Evolutionary conservation across 2,329 filamentous ascomycete species (phyloP), one percentile per base, ranked within the genome.

Genomic region (Alternaria arbusti): DNA sequence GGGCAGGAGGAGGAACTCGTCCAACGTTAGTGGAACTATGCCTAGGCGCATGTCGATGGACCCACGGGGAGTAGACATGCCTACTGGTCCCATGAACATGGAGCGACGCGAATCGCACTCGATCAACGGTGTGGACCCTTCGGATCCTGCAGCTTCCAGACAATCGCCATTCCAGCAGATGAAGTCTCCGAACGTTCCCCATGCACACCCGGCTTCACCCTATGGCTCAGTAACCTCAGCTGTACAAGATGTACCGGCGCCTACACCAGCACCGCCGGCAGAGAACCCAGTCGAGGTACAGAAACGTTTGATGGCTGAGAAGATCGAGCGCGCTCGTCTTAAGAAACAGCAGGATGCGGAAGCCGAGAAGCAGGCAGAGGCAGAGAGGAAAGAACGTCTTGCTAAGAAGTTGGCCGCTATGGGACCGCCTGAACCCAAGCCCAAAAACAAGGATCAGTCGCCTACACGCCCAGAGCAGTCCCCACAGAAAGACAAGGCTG

Each of bases 21-120:
- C 95, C 3, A 96, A 94, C 74, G 91, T 97, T 44, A 97, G 94
- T 78, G 94, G 93, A 59, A 92, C 91, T 63, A 97, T 93, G 78
- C 86, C 86, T 70, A 87, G 90, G 70, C 88, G 91, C 32, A 85
- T 86, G 82, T 89, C 87, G 1, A 82, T 86, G 68, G 82, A 83
- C 66, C 83, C 83, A 66, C 78, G 81, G 60, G 83, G 83, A 56
- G 78, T 81, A 22, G 77, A 79, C 57, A 67, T 74, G 44, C 73
- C 77, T 12, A 70, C 50, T 47, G 64, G 71, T 20, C 69, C 74
- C 13, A 64, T 74, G 61, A 70, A 68, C 47, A 66, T 72, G 28
- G 75, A 77, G 47, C 75, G 73, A 60, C 71, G 76, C 12, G 75
- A 70, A 54, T 74, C 73, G 3, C 74, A 73, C n/a, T 74, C 76